Percentiles rank a stretch among this genome's conserved stretches.
phyloP scores from a whole-genome alignment of 169 alveolate species.

The Eimeria falciformis region DNA sequence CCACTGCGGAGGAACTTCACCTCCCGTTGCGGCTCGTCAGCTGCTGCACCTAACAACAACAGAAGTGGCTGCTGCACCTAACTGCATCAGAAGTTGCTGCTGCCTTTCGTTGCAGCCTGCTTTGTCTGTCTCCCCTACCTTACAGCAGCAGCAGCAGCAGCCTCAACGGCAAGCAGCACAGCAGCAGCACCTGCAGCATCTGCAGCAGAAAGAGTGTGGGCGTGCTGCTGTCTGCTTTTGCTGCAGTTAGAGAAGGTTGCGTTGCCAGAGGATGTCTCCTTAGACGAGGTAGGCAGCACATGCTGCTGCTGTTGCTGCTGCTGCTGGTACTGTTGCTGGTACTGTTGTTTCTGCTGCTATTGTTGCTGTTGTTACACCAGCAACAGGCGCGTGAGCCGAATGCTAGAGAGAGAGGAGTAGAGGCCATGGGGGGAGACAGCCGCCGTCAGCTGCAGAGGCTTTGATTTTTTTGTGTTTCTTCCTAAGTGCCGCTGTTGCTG shows the following conservation, averaged over 20 bases:
- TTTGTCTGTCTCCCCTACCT: constrained; percentile 1
- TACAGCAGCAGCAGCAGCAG: constrained; percentile 36
- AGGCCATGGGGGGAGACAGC: too few relatives aligned
- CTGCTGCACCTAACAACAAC: neutral
- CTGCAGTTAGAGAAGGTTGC: constrained; percentile 13
- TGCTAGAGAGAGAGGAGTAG: too few relatives aligned
- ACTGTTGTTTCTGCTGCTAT: constrained; percentile 6
- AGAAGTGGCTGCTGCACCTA: neutral
- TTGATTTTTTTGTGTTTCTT: too few relatives aligned
- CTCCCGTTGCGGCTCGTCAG: constrained; percentile 36
- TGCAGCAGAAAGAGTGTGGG: neutral
- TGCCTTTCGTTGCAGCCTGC: neutral
- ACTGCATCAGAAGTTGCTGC: too few relatives aligned
- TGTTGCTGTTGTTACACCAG: constrained; percentile 18
- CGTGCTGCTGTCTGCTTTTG: neutral
- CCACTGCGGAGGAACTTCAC: neutral
- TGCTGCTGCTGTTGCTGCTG: constrained; percentile 9
- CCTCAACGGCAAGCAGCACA: neutral
- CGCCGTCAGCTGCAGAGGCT: too few relatives aligned
- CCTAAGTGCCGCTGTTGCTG: neutral
- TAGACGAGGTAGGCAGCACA: neutral
- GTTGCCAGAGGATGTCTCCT: neutral
- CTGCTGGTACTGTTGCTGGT: neutral
- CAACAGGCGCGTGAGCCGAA: too few relatives aligned
- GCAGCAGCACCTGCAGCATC: constrained; percentile 5